A percentile compares a stretch with the other conserved stretches of the same genome.
Conservation (phyloP, 202 grass and related monocot species). For the Cymbopogon flexuosus region DNA sequence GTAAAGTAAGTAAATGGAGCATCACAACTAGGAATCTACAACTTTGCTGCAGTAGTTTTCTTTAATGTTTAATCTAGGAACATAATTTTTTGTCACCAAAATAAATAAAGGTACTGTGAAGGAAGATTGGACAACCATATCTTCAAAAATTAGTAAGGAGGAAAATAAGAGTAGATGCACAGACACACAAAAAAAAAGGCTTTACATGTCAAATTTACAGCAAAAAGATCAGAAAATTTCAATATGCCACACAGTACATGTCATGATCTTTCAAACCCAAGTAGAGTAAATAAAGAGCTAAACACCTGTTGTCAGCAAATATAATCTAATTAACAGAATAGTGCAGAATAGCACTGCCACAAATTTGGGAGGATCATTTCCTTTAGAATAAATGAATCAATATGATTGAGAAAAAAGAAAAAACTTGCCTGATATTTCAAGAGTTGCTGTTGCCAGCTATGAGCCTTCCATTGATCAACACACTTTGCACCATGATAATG, state of each 20-base stretch:
- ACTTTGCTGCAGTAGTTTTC: background rate
- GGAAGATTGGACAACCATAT: conserved; percentile 4
- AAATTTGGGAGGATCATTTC: conserved; percentile 12
- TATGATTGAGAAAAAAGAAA: background rate
- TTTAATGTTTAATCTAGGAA: background rate
- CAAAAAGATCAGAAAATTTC: background rate
- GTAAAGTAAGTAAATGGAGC: conserved; percentile 14
- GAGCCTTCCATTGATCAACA: conserved; percentile 66
- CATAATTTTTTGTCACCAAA: background rate
- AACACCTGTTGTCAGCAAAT: background rate
- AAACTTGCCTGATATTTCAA: conserved; percentile 57
- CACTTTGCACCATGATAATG: conserved; percentile 64
- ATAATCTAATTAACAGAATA: background rate
- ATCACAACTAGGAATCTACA: background rate
- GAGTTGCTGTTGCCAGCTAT: conserved; percentile 64
- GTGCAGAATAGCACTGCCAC: background rate
- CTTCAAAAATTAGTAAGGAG: background rate
- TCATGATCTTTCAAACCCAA: conserved; percentile 9
- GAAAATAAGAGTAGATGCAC: background rate
- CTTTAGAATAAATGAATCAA: conserved; percentile 9
- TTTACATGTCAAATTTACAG: too few relatives aligned
- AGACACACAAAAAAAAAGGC: background rate
- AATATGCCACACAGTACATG: background rate
- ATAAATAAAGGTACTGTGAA: background rate
- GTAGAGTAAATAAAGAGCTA: background rate